Evolutionary conservation across 179 eudicot genomes (phyloP), one percentile per base, ranked within the genome.

Genomic region (Carnegiea gigantea): DNA sequence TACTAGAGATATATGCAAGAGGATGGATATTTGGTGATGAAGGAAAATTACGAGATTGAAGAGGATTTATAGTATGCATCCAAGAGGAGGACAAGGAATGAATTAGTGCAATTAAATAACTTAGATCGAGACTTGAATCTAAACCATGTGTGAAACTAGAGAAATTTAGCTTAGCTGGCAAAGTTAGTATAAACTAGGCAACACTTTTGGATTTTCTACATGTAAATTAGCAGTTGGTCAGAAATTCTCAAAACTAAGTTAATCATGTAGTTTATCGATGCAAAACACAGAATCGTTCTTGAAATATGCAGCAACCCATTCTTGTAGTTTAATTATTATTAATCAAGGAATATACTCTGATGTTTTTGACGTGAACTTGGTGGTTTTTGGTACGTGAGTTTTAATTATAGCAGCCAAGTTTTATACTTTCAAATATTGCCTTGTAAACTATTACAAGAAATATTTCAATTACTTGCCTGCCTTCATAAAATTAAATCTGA

Each of bases 111-210:
- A 1, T 60, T 77, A 13, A 77, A 77, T 28, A 51, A 75, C 9
- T 75, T 48, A 75, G 28, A 33, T 33, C 3, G 36, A 33, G 3
- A 8, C 3, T 48, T 53, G 44, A 18, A 76, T 75, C 26, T 26
- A 53, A 44, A 17, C 48, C 79, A 77, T 57, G 71, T 77, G 79
- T 77, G 71, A 60, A 67, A 40, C 21, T 59, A 36, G 71, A 18
- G 51, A 21, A 36, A 38, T 57, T 36, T 76, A 54, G n/a, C n/a
- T n/a, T n/a, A n/a, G 79, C 79, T 76, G 68, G 67, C 79, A n/a
- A 53, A 26, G 36, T 7, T 17, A 5, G 14, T 12, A 54, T 15
- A 53, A 53, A 14, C 49, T 40, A 40, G 44, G 44, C 44, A 14
- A 23, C 33, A 33, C 15, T 17, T 60, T 57, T 18, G 79, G 23